Conservation (phyloP, 2,329 filamentous ascomycete species). For the Cordyceps fumosorosea region DNA sequence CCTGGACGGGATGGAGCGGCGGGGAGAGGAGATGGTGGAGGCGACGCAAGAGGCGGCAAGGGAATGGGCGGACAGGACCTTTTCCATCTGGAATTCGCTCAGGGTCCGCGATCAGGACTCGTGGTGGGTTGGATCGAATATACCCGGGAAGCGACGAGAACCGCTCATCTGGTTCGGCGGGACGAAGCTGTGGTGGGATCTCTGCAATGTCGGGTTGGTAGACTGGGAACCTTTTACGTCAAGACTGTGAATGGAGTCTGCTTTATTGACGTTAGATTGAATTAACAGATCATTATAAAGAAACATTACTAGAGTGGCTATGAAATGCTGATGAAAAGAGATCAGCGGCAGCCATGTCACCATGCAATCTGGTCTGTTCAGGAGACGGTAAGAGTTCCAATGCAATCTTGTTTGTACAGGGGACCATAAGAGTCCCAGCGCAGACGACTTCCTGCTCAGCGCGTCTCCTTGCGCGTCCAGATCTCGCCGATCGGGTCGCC, state of each 20-base stretch:
- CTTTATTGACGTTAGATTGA: neutral
- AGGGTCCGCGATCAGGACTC: neutral
- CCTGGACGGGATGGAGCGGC: neutral
- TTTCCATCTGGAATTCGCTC: neutral
- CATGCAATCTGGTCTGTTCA: too few relatives aligned
- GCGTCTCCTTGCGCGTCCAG: constrained; percentile 41
- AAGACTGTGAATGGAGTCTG: neutral
- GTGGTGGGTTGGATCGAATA: neutral
- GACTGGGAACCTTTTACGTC: neutral
- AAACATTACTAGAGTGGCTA: neutral
- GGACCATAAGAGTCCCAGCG: too few relatives aligned
- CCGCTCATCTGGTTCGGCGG: neutral
- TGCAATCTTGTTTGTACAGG: too few relatives aligned
- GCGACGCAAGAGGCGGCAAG: neutral
- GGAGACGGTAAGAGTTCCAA: too few relatives aligned
- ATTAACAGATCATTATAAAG: neutral
- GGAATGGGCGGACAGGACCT: neutral
- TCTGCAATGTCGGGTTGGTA: neutral
- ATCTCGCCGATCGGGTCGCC: constrained; percentile 65
- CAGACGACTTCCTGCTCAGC: too few relatives aligned
- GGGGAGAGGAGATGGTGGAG: neutral
- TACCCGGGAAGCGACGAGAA: neutral
- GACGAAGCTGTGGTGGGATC: neutral
- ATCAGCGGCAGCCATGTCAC: too few relatives aligned
- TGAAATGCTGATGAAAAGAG: neutral